Percentiles rank a stretch among this genome's conserved stretches.
These are phyloP conservation scores for Myxozyma udenii DNA, from an alignment of 805 yeast species.

Conservation along the genomic window DNA sequence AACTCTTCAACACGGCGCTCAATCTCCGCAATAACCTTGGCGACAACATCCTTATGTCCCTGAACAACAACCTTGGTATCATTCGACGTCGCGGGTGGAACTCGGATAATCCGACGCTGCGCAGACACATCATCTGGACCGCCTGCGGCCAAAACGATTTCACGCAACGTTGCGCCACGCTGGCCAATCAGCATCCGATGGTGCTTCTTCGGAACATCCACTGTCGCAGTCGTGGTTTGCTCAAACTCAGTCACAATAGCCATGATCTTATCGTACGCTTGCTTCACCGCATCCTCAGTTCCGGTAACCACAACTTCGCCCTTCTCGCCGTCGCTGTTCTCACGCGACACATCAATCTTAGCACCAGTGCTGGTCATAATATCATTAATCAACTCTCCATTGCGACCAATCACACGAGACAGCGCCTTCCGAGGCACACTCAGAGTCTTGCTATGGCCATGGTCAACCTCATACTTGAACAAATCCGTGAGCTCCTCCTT, in stretches of 20 bases:
- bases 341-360: conserved; percentile 36
- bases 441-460: conserved; percentile 65
- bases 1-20: conserved; percentile 47
- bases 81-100: conserved; percentile 64
- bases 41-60: conserved; percentile 76
- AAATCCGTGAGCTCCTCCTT: conserved; percentile 80
- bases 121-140: conserved; percentile 52
- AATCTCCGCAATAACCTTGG: conserved; percentile 58
- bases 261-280: conserved; percentile 62
- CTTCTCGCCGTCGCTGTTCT: conserved; percentile 44
- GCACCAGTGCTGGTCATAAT: conserved; percentile 66
- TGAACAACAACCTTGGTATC: conserved; percentile 52
- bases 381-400: conserved; percentile 78
- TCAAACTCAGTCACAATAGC: conserved; percentile 62
- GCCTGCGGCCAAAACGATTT: conserved; percentile 76
- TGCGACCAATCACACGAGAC: conserved; percentile 83
- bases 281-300: conserved; percentile 67
- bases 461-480: conserved; percentile 80
- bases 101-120: conserved; percentile 53
- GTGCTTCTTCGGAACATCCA: conserved; percentile 70
- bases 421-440: conserved; percentile 70
- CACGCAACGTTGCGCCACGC: conserved; percentile 69
- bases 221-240: conserved; percentile 54
- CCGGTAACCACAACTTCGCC: conserved; percentile 68
- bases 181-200: conserved; percentile 76